Conservation (phyloP, 768 basidiomycete species). For the Ephemerocybe angulata region DNA sequence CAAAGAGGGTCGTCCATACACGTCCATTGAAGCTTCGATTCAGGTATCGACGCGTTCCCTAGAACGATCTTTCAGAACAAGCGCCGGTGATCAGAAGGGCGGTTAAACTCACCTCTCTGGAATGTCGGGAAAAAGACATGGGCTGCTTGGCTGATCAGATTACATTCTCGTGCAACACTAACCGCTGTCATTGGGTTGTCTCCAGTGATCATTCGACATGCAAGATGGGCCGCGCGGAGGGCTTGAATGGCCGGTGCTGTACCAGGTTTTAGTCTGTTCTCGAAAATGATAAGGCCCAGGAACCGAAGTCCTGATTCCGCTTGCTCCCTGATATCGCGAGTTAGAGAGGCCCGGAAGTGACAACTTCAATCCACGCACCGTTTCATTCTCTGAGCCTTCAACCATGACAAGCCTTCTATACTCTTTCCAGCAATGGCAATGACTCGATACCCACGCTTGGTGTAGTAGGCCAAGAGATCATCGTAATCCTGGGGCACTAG, state of each 20-base stretch:
- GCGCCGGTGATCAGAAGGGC: neutral
- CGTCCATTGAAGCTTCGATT: slow-evolving; percentile 80
- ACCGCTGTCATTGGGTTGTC: slow-evolving; percentile 96
- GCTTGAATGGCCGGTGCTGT: slow-evolving; percentile 88
- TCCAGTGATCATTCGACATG: slow-evolving; percentile 97
- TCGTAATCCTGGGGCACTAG: slow-evolving; percentile 95
- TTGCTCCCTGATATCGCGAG: slow-evolving; percentile 65
- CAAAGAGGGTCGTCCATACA: slow-evolving; percentile 84
- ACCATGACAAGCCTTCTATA: slow-evolving; percentile 90
- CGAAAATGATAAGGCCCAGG: slow-evolving; percentile 94
- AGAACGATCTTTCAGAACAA: slow-evolving; percentile 5
- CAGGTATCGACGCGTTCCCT: slow-evolving; percentile 53
- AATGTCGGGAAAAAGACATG: slow-evolving; percentile 88
- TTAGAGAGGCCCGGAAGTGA: too few species aligned
- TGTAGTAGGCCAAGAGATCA: slow-evolving; percentile 94
- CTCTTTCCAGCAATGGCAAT: slow-evolving; percentile 98
- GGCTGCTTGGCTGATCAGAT: slow-evolving; percentile 80
- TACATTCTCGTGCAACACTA: slow-evolving; percentile 93
- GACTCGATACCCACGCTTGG: slow-evolving; percentile 92
- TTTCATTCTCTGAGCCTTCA: slow-evolving; percentile 95
- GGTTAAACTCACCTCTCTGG: slow-evolving; percentile 49
- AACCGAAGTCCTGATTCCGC: slow-evolving; percentile 89
- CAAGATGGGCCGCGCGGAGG: slow-evolving; percentile 83
- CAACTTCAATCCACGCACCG: slow-evolving; percentile 49
- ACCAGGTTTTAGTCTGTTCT: slow-evolving; percentile 93